Percentiles rank a stretch among this genome's conserved stretches.
Evolutionary conservation across 352 stramenopile genomes (phyloP).

Genomic region (Phytophthora cactorum): DNA sequence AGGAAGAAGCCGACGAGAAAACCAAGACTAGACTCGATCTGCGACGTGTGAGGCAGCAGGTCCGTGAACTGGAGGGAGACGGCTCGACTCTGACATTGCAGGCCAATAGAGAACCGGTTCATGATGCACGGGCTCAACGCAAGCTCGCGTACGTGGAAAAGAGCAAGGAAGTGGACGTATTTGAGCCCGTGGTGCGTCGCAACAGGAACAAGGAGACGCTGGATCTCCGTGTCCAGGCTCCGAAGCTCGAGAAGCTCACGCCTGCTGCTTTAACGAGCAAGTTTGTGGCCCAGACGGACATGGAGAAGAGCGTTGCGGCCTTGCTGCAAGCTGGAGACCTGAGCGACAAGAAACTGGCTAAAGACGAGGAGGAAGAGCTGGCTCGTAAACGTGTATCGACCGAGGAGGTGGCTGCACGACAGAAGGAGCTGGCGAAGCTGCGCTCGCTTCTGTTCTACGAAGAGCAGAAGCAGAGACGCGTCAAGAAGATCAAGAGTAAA

Average conservation of each 20-base stretch:
- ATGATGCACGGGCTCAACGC: conserved; percentile 87
- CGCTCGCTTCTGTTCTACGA: conserved; percentile 98
- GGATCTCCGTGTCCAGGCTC: conserved; percentile 93
- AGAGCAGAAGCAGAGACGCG: conserved; percentile 97
- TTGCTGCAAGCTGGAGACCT: conserved; percentile 69
- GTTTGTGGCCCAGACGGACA: conserved; percentile 92
- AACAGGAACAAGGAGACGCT: conserved; percentile 95
- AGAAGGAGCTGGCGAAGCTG: conserved; percentile 96
- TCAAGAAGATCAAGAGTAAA: conserved; percentile 99
- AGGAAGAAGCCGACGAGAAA: conserved; percentile 30
- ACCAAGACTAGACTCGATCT: conserved; percentile 43
- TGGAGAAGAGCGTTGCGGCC: conserved; percentile 87
- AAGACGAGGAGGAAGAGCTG: conserved; percentile 80
- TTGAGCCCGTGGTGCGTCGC: conserved; percentile 90
- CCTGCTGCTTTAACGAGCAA: conserved; percentile 90
- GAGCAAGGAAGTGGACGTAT: conserved; percentile 88
- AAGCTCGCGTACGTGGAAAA: conserved; percentile 92
- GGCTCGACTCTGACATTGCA: conserved; percentile 55
- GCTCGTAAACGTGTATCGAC: conserved; percentile 71
- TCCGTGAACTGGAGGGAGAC: conserved; percentile 72
- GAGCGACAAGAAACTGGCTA: conserved; percentile 60
- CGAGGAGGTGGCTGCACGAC: conserved; percentile 84
- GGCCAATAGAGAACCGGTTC: conserved; percentile 73
- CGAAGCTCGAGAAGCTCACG: conserved; percentile 80
- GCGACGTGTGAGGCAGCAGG: conserved; percentile 75